These are phyloP conservation scores for Geopyxis carbonaria DNA, from an alignment of 495 filamentous ascomycete genomes.

Conservation along the genomic window DNA sequence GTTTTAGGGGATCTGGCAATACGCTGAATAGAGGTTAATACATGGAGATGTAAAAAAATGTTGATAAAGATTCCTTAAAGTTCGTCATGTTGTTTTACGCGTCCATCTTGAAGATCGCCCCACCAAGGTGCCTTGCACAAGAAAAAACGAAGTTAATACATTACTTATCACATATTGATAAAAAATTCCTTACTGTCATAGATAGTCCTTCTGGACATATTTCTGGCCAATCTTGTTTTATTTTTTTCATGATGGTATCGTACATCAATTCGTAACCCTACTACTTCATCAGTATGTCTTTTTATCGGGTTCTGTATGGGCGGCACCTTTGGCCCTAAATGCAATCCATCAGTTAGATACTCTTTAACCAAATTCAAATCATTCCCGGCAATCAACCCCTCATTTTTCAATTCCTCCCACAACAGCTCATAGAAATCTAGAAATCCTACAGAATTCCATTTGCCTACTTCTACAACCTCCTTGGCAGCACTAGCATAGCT, in stretches of 20 bases:
- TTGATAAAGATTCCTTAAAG: too few relatives aligned
- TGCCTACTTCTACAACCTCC: background rate
- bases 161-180: conserved; percentile 1
- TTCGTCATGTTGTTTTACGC: too few relatives aligned
- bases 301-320: too few relatives aligned
- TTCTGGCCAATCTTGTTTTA: conserved; percentile 4
- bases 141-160: background rate
- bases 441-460: background rate
- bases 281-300: background rate
- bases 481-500: conserved; percentile 2
- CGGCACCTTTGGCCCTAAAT: conserved; percentile 10
- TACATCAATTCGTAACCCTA: conserved; percentile 9
- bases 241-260: background rate
- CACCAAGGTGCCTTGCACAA: conserved; percentile 2
- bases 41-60: too few relatives aligned
- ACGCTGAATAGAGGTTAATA: conserved; percentile 62
- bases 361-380: background rate
- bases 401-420: background rate
- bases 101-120: too few relatives aligned
- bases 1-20: conserved; percentile 52
- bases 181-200: conserved; percentile 1
- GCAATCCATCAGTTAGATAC: conserved; percentile 7
- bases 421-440: conserved; percentile 5
- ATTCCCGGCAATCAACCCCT: background rate
- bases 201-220: conserved; percentile 4